Evolutionary conservation across 208 protist genomes (phyloP).

Genomic region (Trypanosoma congolense): DNA sequence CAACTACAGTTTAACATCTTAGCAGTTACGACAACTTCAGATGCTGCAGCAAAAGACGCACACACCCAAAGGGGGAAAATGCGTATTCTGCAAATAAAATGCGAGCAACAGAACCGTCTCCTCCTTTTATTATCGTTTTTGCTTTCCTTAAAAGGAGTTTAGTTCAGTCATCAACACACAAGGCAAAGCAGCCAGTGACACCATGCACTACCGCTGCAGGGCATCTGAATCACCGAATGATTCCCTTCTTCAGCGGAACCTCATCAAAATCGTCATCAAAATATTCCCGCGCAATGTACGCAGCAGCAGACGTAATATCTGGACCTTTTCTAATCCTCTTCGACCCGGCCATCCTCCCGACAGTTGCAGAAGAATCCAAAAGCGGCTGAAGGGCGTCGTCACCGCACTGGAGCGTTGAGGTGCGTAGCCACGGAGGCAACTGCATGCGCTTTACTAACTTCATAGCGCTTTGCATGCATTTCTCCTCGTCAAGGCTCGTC

Average conservation of each 20-base stretch:
- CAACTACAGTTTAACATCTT: no score
- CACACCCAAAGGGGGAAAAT: no score
- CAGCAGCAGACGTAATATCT: slow-evolving; percentile 25
- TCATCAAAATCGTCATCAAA: slow-evolving; percentile 67
- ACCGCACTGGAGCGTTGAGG: slow-evolving; percentile 4
- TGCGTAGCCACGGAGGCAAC: slow-evolving; percentile 77
- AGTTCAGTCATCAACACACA: no score
- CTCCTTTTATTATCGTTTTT: no score
- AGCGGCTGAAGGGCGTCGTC: neutral
- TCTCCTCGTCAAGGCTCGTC: slow-evolving; percentile 33
- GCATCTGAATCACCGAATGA: neutral
- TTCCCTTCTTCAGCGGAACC: slow-evolving; percentile 29
- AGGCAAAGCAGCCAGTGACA: no score
- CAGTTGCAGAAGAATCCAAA: neutral
- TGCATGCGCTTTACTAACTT: slow-evolving; percentile 73
- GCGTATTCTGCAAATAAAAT: no score
- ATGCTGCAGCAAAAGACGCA: no score
- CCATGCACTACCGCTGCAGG: no score
- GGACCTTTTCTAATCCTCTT: slow-evolving; percentile 1
- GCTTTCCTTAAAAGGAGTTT: no score
- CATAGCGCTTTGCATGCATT: slow-evolving; percentile 32
- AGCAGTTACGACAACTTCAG: no score
- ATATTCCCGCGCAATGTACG: slow-evolving; percentile 47
- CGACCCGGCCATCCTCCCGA: neutral
- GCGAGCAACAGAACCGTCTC: no score